Evolutionary conservation across 2,329 filamentous ascomycete genomes (phyloP).

Genomic region (Neofusicoccum laricinum): DNA sequence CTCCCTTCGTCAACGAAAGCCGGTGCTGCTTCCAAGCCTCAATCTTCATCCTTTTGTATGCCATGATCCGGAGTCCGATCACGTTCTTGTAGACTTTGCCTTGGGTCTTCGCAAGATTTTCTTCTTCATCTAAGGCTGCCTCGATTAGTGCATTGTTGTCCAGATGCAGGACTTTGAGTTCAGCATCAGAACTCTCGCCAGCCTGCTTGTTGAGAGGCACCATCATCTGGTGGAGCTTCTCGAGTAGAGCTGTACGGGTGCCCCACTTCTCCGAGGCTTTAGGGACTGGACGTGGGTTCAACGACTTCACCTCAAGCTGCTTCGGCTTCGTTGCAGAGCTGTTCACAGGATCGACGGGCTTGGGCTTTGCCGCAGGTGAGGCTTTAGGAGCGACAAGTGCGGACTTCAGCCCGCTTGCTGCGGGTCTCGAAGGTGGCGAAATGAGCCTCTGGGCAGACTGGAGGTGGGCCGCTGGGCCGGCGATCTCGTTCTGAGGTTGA

Average conservation of each 20-base stretch:
- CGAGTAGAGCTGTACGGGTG: conserved; percentile 43
- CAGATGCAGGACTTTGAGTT: conserved; percentile 56
- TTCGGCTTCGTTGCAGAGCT: conserved; percentile 15
- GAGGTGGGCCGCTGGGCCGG: conserved; percentile 10
- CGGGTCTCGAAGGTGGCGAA: neutral
- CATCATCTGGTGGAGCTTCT: conserved; percentile 64
- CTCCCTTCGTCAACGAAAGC: conserved; percentile 23
- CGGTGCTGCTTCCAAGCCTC: conserved; percentile 69
- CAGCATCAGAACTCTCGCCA: conserved; percentile 49
- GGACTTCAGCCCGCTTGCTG: too few relatives aligned
- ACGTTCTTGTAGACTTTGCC: conserved; percentile 74
- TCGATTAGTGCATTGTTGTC: conserved; percentile 66
- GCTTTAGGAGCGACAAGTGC: too few relatives aligned
- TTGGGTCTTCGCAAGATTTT: conserved; percentile 66
- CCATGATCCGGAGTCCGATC: conserved; percentile 76
- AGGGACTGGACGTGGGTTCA: conserved; percentile 67
- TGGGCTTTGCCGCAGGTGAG: conserved; percentile 18
- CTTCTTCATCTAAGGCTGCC: conserved; percentile 73
- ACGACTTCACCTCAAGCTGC: conserved; percentile 40
- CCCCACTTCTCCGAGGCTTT: conserved; percentile 42
- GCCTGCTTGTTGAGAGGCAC: conserved; percentile 65
- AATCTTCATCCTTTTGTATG: conserved; percentile 70
- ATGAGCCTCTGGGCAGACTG: conserved; percentile 26
- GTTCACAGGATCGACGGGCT: conserved; percentile 8
- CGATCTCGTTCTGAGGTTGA: neutral